These are phyloP conservation scores for Suaeda aralocaspica DNA, from an alignment of 148 eudicot species.

Conservation along the genomic window DNA sequence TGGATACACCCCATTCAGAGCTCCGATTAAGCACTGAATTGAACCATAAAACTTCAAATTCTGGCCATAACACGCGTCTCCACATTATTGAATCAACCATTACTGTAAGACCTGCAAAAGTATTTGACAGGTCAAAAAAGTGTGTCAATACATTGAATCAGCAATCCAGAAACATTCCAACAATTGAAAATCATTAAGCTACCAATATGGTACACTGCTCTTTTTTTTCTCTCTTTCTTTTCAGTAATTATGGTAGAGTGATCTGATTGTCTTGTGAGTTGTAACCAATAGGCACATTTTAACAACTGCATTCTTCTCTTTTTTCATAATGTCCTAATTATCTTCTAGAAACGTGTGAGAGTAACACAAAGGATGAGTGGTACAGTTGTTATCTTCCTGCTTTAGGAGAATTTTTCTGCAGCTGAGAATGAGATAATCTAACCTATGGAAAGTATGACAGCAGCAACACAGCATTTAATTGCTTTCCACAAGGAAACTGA, in stretches of 20 bases:
- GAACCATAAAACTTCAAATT: slow-evolving; percentile 94
- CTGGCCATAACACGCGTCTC: slow-evolving; percentile 83
- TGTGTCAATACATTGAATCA: not conserved
- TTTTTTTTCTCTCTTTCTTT: not conserved
- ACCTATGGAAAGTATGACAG: slow-evolving; percentile 71
- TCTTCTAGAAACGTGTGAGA: too few species aligned
- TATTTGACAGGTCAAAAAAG: slow-evolving; percentile 6
- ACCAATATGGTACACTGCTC: not conserved
- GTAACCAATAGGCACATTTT: not conserved
- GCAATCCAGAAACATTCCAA: not conserved
- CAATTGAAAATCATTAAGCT: not conserved
- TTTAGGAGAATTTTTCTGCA: not conserved
- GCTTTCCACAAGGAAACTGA: slow-evolving; percentile 72
- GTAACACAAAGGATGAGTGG: too few species aligned
- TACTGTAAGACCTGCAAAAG: slow-evolving; percentile 54
- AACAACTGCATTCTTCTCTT: not conserved
- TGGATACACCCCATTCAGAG: slow-evolving; percentile 99
- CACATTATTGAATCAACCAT: slow-evolving; percentile 73
- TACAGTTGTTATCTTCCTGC: too few species aligned
- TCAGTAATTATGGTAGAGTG: not conserved
- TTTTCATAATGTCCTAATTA: not conserved
- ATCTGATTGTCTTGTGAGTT: not conserved
- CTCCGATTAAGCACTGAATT: slow-evolving; percentile 86
- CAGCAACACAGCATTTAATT: slow-evolving; percentile 45
- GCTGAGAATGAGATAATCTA: slow-evolving; percentile 23